phyloP scores from a whole-genome alignment of 148 eudicot species.

The Vaccinium vitisidaea region DNA sequence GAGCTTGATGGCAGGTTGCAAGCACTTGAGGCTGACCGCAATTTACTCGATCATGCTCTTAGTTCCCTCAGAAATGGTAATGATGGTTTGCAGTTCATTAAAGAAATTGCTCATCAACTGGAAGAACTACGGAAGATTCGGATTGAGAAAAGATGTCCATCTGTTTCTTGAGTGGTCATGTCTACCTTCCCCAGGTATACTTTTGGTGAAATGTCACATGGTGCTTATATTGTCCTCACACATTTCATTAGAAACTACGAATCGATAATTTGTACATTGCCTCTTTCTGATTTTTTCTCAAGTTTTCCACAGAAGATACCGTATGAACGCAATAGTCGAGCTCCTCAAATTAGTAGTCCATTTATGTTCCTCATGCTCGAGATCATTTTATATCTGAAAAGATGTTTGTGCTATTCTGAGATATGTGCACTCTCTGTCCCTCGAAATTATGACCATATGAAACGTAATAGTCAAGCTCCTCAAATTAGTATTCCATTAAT shows the following conservation, averaged over 20 bases:
- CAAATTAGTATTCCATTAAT: background rate
- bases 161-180: slow-evolving; percentile 14
- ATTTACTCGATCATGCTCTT: slow-evolving; percentile 30
- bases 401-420: background rate
- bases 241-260: background rate
- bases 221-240: background rate
- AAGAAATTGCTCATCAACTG: slow-evolving; percentile 31
- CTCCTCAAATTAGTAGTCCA: background rate
- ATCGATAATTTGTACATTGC: background rate
- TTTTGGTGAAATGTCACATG: background rate
- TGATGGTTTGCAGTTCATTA: slow-evolving; percentile 32
- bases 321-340: background rate
- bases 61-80: slow-evolving; percentile 29
- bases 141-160: slow-evolving; percentile 24
- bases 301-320: background rate
- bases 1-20: slow-evolving; percentile 32
- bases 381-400: background rate
- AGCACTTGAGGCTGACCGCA: slow-evolving; percentile 35
- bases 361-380: background rate
- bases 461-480: background rate
- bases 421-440: background rate
- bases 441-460: no score
- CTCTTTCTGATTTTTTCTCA: background rate
- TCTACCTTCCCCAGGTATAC: slow-evolving; percentile 21
- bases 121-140: slow-evolving; percentile 34